Conservation (phyloP, 805 yeast genomes). For the Candida yuanshanica region DNA sequence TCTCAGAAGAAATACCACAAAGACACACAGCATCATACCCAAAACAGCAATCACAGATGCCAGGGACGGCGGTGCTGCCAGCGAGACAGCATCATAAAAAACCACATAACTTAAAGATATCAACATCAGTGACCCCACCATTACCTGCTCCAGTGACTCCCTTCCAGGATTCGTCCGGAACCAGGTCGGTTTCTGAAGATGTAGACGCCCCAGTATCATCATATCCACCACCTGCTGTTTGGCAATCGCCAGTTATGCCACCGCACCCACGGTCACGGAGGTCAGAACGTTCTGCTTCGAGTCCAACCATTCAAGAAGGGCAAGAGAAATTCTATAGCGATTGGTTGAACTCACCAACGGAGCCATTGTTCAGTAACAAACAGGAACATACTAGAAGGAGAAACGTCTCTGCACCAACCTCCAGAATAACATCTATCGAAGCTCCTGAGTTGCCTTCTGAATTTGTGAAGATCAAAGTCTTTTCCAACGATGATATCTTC, state of each 20-base stretch:
- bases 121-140: conserved; percentile 23
- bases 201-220: conserved; percentile 1
- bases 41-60: not conserved
- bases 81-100: not conserved
- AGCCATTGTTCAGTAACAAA: conserved; percentile 1
- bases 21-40: no score
- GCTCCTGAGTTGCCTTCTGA: not conserved
- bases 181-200: conserved; percentile 1
- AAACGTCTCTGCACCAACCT: conserved; percentile 1
- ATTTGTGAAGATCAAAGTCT: conserved; percentile 19
- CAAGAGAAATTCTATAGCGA: not conserved
- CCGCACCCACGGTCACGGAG: conserved; percentile 1
- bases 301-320: conserved; percentile 1
- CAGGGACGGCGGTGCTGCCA: not conserved
- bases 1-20: no score
- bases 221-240: conserved; percentile 14
- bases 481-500: conserved; percentile 21
- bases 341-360: not conserved
- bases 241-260: conserved; percentile 19
- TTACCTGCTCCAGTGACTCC: conserved; percentile 16
- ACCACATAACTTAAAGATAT: conserved; percentile 15
- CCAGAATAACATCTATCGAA: not conserved
- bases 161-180: not conserved
- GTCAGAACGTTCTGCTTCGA: conserved; percentile 2
- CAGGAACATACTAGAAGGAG: conserved; percentile 2